Evolutionary conservation across 139 green algal genomes (phyloP).

Genomic region (Chlorella sorokiniana): DNA sequence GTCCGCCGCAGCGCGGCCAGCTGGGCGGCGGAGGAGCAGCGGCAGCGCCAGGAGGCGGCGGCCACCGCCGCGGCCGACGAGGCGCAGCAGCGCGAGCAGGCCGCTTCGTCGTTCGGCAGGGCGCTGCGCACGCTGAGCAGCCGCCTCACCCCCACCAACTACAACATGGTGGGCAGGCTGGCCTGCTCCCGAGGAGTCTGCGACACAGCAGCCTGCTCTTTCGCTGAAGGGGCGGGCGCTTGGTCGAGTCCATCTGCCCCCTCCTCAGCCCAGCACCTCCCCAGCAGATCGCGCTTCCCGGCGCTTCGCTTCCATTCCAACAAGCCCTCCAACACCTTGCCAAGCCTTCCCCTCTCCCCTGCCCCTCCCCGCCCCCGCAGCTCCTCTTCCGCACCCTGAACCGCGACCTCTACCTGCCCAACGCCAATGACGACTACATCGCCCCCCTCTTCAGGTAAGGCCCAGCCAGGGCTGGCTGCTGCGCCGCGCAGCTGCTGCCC

Average conservation of each 20-base stretch:
- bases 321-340: background rate
- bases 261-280: no score
- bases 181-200: background rate
- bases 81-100: background rate
- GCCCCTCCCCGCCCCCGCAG: no score
- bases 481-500: no score
- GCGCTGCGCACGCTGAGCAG: background rate
- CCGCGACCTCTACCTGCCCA: constrained; percentile 54
- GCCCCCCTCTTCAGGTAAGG: constrained; percentile 42
- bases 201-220: no score
- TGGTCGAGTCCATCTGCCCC: no score
- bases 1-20: background rate
- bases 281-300: no score
- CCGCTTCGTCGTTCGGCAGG: background rate
- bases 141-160: constrained; percentile 6
- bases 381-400: constrained; percentile 74
- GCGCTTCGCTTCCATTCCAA: background rate
- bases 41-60: background rate
- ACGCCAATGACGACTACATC: constrained; percentile 66
- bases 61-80: background rate
- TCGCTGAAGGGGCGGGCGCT: no score
- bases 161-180: background rate
- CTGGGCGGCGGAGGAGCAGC: background rate
- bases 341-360: background rate
- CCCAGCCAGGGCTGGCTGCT: no score